These are phyloP conservation scores for Trichophaea hybrida DNA, from an alignment of 2,329 filamentous ascomycete genomes.

Conservation along the genomic window DNA sequence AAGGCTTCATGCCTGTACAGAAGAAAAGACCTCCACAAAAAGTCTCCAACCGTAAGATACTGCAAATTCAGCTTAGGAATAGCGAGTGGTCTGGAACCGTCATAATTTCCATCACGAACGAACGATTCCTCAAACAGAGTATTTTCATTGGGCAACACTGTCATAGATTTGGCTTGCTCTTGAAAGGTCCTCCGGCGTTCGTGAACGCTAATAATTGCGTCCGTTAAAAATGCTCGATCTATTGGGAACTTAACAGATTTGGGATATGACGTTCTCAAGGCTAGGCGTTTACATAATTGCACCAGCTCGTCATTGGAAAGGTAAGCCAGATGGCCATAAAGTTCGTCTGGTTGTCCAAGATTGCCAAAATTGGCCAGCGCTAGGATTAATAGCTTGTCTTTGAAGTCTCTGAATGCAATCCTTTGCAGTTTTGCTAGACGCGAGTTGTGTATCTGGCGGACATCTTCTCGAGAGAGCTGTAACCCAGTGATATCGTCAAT, in stretches of 20 bases:
- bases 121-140: slow-evolving; percentile 66
- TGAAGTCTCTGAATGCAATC: slow-evolving; percentile 65
- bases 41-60: slow-evolving; percentile 88
- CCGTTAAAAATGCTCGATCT: slow-evolving; percentile 51
- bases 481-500: slow-evolving; percentile 81
- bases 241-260: slow-evolving; percentile 48
- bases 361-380: slow-evolving; percentile 85
- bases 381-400: slow-evolving; percentile 77
- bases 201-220: slow-evolving; percentile 59
- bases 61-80: slow-evolving; percentile 92
- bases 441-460: slow-evolving; percentile 66
- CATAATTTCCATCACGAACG: slow-evolving; percentile 69
- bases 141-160: slow-evolving; percentile 66
- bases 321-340: slow-evolving; percentile 57
- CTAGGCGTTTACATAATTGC: slow-evolving; percentile 53
- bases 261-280: slow-evolving; percentile 73
- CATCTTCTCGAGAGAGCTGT: slow-evolving; percentile 56
- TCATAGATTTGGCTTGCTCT: slow-evolving; percentile 56
- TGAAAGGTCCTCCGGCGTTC: slow-evolving; percentile 72
- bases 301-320: slow-evolving; percentile 62
- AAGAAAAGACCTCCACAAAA: slow-evolving; percentile 86
- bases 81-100: slow-evolving; percentile 73
- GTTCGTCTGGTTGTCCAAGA: slow-evolving; percentile 64
- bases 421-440: slow-evolving; percentile 66
- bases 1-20: slow-evolving; percentile 84